These are phyloP conservation scores for Brassica balearica DNA, from an alignment of 441 rosid genomes.

Conservation along the genomic window DNA sequence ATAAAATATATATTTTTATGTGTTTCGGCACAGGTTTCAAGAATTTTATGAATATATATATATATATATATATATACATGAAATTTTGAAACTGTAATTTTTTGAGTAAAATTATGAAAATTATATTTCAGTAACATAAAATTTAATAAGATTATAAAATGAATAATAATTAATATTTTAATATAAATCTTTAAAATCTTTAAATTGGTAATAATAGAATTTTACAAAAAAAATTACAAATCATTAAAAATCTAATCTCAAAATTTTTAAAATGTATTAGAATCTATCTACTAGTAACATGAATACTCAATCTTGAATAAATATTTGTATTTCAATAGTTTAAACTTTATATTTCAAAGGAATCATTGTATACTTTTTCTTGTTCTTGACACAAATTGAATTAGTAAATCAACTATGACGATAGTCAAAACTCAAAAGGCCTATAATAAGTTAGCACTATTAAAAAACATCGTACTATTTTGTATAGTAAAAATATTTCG, in stretches of 20 bases:
- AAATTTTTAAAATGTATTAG: neutral
- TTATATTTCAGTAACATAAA: neutral
- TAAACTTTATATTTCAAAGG: neutral
- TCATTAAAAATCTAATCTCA: neutral
- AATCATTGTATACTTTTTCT: neutral
- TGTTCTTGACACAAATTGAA: neutral
- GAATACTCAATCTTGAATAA: neutral
- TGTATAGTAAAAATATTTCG: neutral
- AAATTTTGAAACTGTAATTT: neutral
- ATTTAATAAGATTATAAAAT: neutral
- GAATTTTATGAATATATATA: neutral
- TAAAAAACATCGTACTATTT: neutral
- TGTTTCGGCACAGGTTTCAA: neutral
- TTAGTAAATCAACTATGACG: neutral
- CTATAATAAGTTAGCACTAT: neutral
- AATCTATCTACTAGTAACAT: neutral
- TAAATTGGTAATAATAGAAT: neutral
- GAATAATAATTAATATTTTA: neutral
- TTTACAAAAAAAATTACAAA: neutral
- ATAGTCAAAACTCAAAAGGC: neutral
- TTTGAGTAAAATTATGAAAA: neutral
- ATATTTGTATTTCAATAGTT: neutral
- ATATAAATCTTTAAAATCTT: neutral
- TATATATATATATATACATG: neutral
- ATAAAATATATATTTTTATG: neutral